Evolutionary conservation across 305 asterid genomes (phyloP), one percentile per base, ranked within the genome.

Genomic region (Rubia tinctorum): DNA sequence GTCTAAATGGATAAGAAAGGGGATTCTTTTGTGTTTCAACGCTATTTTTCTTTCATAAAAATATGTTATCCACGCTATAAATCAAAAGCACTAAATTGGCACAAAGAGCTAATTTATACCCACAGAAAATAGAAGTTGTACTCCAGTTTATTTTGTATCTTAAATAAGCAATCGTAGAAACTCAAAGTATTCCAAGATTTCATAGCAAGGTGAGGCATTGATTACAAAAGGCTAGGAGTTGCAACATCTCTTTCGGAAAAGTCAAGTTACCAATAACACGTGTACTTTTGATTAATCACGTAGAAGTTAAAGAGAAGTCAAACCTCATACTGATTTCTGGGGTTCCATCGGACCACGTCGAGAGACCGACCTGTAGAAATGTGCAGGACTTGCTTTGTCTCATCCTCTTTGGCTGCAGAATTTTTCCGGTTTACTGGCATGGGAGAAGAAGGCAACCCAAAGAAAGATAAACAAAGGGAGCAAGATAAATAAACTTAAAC

Each of bases 321-420:
- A 58, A 89, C 98, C 97, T 94, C 98, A 53, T 90, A 87, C 83
- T 94, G 97, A 84, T 94, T 94, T 69, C 92, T 83, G 70, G 74
- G 88, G 77, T 91, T 94, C 98, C 98, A 91, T 71, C 96, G 86
- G 77, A 90, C 87, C 56, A 82, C 95, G 79, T 94, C 97, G 82
- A 91, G 88, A 82, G 90, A 91, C 73, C 84, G 89, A 64, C 68
- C 45, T n/a, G 84, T 81, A 69, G 90, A 76, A 75, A 86, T 80
- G 83, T 94, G 98, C 84, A 91, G 80, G 82, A 91, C 71, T 77
- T 88, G 98, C 69, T 90, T 91, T 73, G 83, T 76, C 82, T 90
- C 97, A 80, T 91, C 92, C 79, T 94, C 97, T 79, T 77, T 77
- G 22, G 60, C 91, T 85, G 65, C 69, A 79, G 30, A 80, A 79